A percentile compares a stretch with the other conserved stretches of the same genome.
Evolutionary conservation across 2,329 filamentous ascomycete species (phyloP).

Genomic region (Rhynchosporium graminicola): DNA sequence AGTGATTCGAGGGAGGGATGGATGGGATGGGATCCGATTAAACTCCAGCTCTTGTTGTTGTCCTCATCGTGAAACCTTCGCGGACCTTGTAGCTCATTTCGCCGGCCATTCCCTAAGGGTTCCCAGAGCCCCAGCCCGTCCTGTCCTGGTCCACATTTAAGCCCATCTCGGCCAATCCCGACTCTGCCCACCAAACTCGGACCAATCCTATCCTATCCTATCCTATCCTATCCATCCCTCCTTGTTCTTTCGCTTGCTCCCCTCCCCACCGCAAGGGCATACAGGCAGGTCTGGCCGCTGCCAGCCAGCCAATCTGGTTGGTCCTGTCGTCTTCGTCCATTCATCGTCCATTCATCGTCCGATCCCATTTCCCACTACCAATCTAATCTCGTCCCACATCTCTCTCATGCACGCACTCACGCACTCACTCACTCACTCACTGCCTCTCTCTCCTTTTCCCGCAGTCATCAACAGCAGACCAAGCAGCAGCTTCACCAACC

Average conservation of each 20-base stretch:
- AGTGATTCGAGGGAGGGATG: no score
- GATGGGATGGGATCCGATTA: not conserved
- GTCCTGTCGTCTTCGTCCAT: not conserved
- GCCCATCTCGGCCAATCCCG: not conserved
- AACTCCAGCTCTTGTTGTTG: not conserved
- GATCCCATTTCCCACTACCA: conserved; percentile 19
- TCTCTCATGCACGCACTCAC: not conserved
- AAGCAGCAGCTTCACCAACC: conserved; percentile 36
- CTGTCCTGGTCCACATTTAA: not conserved
- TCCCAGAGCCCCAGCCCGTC: not conserved
- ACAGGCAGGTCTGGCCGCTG: not conserved
- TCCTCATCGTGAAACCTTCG: conserved; percentile 6
- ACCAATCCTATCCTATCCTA: not conserved
- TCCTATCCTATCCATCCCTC: no score
- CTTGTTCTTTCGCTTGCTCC: no score
- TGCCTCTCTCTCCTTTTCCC: no score
- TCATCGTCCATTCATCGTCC: conserved; percentile 12
- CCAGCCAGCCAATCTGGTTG: conserved; percentile 1
- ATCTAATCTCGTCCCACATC: conserved; percentile 23
- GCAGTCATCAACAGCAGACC: no score
- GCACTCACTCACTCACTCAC: no score
- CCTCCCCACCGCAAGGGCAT: no score
- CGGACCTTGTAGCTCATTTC: conserved; percentile 6
- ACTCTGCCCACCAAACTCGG: not conserved
- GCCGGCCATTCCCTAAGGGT: conserved; percentile 7